Evolutionary conservation across 2,329 filamentous ascomycete species (phyloP), one percentile per base, ranked within the genome.

Genomic region (Orbilia ellipsospora): DNA sequence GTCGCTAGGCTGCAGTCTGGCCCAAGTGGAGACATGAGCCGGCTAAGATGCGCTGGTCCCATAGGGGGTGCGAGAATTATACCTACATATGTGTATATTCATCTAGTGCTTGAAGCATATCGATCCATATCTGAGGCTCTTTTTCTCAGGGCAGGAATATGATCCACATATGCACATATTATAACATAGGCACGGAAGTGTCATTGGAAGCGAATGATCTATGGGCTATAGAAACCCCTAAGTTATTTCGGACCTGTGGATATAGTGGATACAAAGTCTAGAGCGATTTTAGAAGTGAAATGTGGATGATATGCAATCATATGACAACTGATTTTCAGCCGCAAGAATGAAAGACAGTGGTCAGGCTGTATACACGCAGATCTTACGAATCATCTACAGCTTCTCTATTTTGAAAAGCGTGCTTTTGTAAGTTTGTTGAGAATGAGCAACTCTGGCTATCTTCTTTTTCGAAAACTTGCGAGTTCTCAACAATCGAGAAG

Each of bases 1-100:
- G 63, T 68, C 50, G 31, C 63, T 74, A 74, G 70, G 70, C 63
- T 67, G 54, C 70, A 63, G 51, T 61, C 44, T 15, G 44, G 31
- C 8, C 1, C 56, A 62, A 55, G 62, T 45, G 40, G 51, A 50
- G 48, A 54, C 23, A 60, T 59, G 13, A n/a, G 56, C 63, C 50
- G 61, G 67, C n/a, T 72, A 73, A 56, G 68, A 62, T 73, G 55
- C 40, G 55, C 54, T 66, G 62, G 56, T 44, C 48, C 45, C 61
- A 66, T 66, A 66, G 48, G 18, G 50, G 20, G 45, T 52, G 42
- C 28, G 50, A 55, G 26, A 15, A 50, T 36, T 7, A 36, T 36
- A 36, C 6, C 31, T 7, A 36, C 31, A 1, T 36, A 6, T 6
- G 31, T 36, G 42, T 15, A 8, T 26, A 54, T 50, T 67, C 31